Evolutionary conservation across 2,329 filamentous ascomycete species (phyloP), one percentile per base, ranked within the genome.

Genomic region (Colletotrichum echinochloae): DNA sequence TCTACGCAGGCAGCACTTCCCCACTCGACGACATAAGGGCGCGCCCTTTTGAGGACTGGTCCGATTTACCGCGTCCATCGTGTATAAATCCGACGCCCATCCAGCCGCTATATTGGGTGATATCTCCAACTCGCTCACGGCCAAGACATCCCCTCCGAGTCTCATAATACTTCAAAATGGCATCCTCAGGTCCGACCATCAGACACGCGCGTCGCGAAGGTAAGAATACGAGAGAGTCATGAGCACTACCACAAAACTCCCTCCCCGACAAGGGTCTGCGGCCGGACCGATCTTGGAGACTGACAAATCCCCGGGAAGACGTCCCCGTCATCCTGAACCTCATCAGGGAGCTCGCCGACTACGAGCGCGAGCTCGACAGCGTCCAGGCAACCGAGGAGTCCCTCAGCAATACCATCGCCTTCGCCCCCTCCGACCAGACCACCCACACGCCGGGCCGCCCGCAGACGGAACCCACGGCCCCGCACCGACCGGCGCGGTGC

Each of bases 261-360:
- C 16, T 7, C 39, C 18, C 18, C 28, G 3, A 39, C 9, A 41
- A 41, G 30, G n/a, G 18, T 20, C 28, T 14, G 9, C 20, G 33
- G 51, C 9, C 5, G 14, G 30, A 23, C 9, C 18, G 14, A 33
- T 49, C 20, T 35, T 20, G 7, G 16, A 30, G 18, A 18, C 70
- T 72, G 20, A 71, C 62, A 65, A 16, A 35, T 9, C 20, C 8
- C 46, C 70, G 12, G 30, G 74, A 56, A 97, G 95, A 98, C 77
- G 89, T 97, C 67, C 88, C 91, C 30, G 85, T 86, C n/a, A 97
- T 98, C 79, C 89, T 97, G 33, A 82, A 86, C 74, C 86, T 98
- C 77, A 94, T 98, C 81, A 88, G 90, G 65, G 95, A 94, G 78
- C 90, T 98, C 11, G 95, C 95, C 74, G 89, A 91, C 75, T 97